Evolutionary conservation across 1,284 basidiomycete genomes (phyloP).

Genomic region (Cutaneotrichosporon sp.): DNA sequence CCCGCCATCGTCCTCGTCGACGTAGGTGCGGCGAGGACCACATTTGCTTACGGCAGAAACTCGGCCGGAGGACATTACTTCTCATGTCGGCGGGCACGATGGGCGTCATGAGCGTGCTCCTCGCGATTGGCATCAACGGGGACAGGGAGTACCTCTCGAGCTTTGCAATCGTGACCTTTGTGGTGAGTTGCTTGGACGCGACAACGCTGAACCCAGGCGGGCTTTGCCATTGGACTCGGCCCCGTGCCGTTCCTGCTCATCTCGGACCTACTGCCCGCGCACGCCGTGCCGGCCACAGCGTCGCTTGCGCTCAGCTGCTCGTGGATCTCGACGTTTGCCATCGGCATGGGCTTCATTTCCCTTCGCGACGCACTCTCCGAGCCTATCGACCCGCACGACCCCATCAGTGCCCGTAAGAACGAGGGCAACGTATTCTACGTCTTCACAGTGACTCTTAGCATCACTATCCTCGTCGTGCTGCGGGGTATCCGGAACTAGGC

Average conservation of each 20-base stretch:
- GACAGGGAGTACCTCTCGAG: conserved; percentile 61
- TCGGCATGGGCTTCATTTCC: conserved; percentile 76
- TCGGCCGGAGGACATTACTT: conserved; percentile 49
- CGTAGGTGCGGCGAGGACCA: conserved; percentile 49
- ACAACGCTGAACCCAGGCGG: conserved; percentile 50
- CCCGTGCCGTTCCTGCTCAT: conserved; percentile 89
- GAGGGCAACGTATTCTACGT: conserved; percentile 79
- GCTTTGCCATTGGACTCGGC: conserved; percentile 84
- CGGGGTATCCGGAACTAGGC: conserved; percentile 15
- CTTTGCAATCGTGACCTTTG: conserved; percentile 71
- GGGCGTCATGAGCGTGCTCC: conserved; percentile 59
- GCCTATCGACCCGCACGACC: conserved; percentile 28
- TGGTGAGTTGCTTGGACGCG: conserved; percentile 53
- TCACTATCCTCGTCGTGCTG: conserved; percentile 26
- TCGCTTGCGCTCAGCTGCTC: conserved; percentile 77
- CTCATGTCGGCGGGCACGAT: conserved; percentile 57
- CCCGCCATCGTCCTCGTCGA: conserved; percentile 81
- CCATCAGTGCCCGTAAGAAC: conserved; percentile 49
- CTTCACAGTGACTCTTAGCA: conserved; percentile 53
- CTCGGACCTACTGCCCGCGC: conserved; percentile 74
- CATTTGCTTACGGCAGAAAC: conserved; percentile 23
- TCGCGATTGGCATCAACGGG: conserved; percentile 68
- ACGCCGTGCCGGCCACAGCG: conserved; percentile 79
- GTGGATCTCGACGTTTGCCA: conserved; percentile 77
- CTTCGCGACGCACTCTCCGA: conserved; percentile 61